Evolutionary conservation across 352 stramenopile species (phyloP).

Genomic region (Pythium volutum): DNA sequence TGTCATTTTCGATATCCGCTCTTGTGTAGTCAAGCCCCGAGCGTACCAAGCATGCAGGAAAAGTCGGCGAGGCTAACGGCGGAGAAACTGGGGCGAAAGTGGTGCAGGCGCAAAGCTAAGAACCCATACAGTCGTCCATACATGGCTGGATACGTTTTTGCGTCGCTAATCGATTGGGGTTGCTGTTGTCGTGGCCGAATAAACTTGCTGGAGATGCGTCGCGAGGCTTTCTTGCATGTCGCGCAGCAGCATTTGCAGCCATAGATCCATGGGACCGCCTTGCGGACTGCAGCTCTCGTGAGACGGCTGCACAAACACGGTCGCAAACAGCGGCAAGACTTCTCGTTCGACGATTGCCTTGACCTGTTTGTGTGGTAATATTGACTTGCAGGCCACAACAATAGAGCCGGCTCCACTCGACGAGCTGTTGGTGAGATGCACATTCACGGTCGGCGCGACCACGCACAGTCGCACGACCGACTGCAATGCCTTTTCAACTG

Average conservation of each 20-base stretch:
- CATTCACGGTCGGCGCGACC: slow-evolving; percentile 80
- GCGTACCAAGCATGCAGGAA: slow-evolving; percentile 35
- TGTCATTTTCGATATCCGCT: slow-evolving; percentile 73
- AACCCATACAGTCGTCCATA: background rate
- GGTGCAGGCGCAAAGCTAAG: slow-evolving; percentile 22
- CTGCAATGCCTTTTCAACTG: slow-evolving; percentile 39
- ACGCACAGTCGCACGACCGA: slow-evolving; percentile 66
- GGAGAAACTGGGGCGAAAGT: background rate
- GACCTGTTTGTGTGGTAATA: slow-evolving; percentile 40
- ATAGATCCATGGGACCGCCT: slow-evolving; percentile 38
- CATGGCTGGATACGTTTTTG: background rate
- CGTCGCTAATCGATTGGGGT: background rate
- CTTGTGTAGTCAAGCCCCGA: slow-evolving; percentile 46
- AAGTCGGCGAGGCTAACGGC: slow-evolving; percentile 22
- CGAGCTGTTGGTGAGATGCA: slow-evolving; percentile 43
- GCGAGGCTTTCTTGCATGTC: slow-evolving; percentile 75
- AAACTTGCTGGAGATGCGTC: slow-evolving; percentile 39
- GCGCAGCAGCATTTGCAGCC: slow-evolving; percentile 58
- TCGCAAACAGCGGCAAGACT: slow-evolving; percentile 57
- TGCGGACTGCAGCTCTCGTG: slow-evolving; percentile 25
- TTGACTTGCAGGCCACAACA: slow-evolving; percentile 27
- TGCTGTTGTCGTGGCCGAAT: slow-evolving; percentile 2
- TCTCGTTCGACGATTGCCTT: slow-evolving; percentile 58
- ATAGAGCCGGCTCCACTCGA: too few species aligned
- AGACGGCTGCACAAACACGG: slow-evolving; percentile 45